These are phyloP conservation scores for Taphrina communis DNA, from an alignment of 1,139 yeast species.

Conservation along the genomic window DNA sequence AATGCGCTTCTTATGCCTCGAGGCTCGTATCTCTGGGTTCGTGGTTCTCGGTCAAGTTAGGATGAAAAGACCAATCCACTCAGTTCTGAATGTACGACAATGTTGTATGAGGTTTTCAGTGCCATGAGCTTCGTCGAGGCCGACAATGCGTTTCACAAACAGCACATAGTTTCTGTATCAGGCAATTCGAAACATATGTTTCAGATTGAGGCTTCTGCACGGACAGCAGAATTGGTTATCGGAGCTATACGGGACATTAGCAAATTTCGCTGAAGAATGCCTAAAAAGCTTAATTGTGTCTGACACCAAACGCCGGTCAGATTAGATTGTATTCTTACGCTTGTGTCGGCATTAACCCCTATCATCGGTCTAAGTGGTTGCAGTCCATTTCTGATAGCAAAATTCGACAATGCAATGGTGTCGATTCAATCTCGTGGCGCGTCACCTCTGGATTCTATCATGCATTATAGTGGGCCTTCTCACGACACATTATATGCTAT, in stretches of 20 bases:
- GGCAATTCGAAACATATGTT: not conserved
- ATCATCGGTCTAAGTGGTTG: too few relatives aligned
- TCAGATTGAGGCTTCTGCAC: slow-evolving; percentile 1
- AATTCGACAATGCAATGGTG: not conserved
- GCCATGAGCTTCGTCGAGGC: too few relatives aligned
- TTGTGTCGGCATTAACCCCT: too few relatives aligned
- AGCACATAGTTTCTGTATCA: not conserved
- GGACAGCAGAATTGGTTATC: not conserved
- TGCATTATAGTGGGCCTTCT: not conserved
- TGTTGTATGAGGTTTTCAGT: too few relatives aligned
- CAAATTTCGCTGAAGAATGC: too few relatives aligned
- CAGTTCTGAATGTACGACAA: too few relatives aligned
- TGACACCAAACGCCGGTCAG: too few relatives aligned
- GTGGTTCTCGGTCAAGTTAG: not conserved
- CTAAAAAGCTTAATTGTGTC: too few relatives aligned
- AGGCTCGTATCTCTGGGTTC: not conserved
- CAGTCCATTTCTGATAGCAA: too few relatives aligned
- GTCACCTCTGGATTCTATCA: not conserved
- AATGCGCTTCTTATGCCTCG: not conserved
- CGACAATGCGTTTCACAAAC: not conserved
- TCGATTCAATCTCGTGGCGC: not conserved
- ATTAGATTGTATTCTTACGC: too few relatives aligned
- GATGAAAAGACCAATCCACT: too few relatives aligned
- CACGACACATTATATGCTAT: not conserved
- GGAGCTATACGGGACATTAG: too few relatives aligned